phyloP scores from a whole-genome alignment of 805 yeast genomes.

The Candida pseudofarinosa region DNA sequence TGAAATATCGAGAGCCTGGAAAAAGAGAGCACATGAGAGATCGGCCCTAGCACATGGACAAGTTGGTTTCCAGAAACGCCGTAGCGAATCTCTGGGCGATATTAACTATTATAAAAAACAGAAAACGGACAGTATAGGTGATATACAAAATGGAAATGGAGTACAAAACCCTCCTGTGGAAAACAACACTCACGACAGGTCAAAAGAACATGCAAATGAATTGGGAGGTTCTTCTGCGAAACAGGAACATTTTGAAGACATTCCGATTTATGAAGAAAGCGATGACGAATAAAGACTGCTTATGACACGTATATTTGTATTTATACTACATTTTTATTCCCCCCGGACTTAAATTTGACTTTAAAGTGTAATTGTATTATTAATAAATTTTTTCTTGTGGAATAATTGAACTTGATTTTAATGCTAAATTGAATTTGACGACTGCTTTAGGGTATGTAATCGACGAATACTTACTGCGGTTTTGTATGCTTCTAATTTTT shows the following conservation, averaged over 20 bases:
- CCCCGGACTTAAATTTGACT: background rate
- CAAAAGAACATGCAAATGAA: background rate
- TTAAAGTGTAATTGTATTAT: background rate
- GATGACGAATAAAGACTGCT: constrained; percentile 21
- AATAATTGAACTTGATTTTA: too few species aligned
- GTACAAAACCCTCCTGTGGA: background rate
- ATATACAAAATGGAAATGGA: constrained; percentile 3
- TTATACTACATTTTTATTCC: background rate
- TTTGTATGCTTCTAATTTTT: too few species aligned
- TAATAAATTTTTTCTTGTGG: background rate
- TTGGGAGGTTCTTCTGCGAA: background rate
- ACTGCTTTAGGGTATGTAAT: too few species aligned
- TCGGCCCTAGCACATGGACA: constrained; percentile 1
- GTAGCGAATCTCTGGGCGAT: background rate
- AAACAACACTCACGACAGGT: background rate
- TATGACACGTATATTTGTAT: background rate
- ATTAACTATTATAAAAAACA: background rate
- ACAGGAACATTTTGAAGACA: constrained; percentile 21
- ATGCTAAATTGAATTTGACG: too few species aligned
- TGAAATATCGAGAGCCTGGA: constrained; percentile 59
- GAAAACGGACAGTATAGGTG: constrained; percentile 5
- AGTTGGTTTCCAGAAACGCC: background rate
- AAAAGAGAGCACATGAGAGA: constrained; percentile 46
- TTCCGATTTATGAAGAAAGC: constrained; percentile 41
- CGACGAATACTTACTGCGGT: too few species aligned